phyloP scores from a whole-genome alignment of 257 asterid genomes.

The Solanum paucissectum region DNA sequence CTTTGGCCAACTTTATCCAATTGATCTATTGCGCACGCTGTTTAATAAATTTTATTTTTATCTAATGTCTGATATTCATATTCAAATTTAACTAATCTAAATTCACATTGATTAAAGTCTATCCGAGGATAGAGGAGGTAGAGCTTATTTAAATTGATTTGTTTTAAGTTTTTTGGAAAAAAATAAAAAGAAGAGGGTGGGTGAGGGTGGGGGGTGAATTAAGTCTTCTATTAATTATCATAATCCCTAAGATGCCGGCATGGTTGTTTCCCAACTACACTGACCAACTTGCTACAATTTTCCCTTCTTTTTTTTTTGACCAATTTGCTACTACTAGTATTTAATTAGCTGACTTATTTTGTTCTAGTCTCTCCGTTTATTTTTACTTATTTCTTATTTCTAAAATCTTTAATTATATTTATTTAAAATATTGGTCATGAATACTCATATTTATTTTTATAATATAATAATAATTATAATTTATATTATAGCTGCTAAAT shows the following conservation, averaged over 20 bases:
- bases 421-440: too few species aligned
- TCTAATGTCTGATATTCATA: too few species aligned
- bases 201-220: background rate
- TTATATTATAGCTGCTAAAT: too few species aligned
- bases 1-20: background rate
- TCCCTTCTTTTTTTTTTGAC: background rate
- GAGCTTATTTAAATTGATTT: too few species aligned
- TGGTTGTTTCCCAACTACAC: background rate
- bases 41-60: background rate
- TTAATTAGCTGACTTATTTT: background rate
- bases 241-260: background rate
- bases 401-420: too few species aligned
- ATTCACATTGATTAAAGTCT: too few species aligned
- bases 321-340: background rate
- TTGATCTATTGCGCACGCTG: background rate
- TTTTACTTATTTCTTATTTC: background rate
- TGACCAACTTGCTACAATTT: background rate
- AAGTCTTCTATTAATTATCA: background rate
- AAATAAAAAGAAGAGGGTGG: too few species aligned
- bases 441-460: too few species aligned
- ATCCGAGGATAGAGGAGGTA: fast-evolving
- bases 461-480: too few species aligned
- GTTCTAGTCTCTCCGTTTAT: background rate
- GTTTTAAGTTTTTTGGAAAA: too few species aligned
- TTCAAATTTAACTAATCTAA: too few species aligned